Evolutionary conservation across 1,284 basidiomycete species (phyloP).

Genomic region (Gomphus bonarii): DNA sequence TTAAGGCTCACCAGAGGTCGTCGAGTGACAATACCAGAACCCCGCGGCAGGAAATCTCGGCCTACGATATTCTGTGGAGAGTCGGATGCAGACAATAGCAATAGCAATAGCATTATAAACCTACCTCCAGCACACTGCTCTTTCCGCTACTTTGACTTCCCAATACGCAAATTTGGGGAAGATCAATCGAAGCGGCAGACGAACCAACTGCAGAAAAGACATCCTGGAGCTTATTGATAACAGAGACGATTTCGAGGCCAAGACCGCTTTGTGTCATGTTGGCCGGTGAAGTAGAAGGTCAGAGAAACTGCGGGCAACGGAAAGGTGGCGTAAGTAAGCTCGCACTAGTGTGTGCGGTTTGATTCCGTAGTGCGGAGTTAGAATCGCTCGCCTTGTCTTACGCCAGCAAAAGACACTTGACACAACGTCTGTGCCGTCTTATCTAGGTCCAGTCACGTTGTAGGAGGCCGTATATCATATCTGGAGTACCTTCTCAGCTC

Average conservation of each 20-base stretch:
- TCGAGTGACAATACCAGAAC: conserved; percentile 95
- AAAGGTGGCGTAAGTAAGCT: not conserved
- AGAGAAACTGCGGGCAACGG: not conserved
- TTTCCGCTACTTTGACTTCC: conserved; percentile 83
- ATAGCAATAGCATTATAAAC: conserved; percentile 15
- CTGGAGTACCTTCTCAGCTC: too few relatives aligned
- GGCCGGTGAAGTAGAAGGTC: not conserved
- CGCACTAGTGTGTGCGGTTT: not conserved
- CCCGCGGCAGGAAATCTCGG: conserved; percentile 93
- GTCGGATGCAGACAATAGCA: not conserved
- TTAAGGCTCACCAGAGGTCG: conserved; percentile 63
- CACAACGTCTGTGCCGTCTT: too few relatives aligned
- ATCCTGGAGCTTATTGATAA: conserved; percentile 80
- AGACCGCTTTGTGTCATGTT: conserved; percentile 43
- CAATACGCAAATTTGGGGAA: conserved; percentile 80
- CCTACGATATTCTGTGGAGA: conserved; percentile 84
- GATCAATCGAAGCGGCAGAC: conserved; percentile 65
- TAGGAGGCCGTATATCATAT: too few relatives aligned
- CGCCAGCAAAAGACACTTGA: too few relatives aligned
- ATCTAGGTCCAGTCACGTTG: too few relatives aligned
- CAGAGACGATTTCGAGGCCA: conserved; percentile 65
- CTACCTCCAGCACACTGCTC: conserved; percentile 77
- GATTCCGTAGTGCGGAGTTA: conserved; percentile 3
- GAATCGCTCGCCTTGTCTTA: not conserved
- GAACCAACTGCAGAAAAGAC: conserved; percentile 76